These are phyloP conservation scores for Leccinum uliginosum DNA, from an alignment of 768 basidiomycete species.

Conservation along the genomic window DNA sequence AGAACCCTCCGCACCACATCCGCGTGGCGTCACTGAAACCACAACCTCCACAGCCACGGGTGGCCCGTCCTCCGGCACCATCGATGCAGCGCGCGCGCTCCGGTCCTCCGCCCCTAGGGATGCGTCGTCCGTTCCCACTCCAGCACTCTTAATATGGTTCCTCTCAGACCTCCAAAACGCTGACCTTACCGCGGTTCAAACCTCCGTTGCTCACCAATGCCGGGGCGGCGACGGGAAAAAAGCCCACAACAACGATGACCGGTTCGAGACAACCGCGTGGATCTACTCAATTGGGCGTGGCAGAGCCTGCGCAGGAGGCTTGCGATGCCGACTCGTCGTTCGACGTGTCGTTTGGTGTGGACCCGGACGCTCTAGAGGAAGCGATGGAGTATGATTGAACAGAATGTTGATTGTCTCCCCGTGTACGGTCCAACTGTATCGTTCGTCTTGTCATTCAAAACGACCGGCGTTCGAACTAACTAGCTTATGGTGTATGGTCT, in stretches of 20 bases:
- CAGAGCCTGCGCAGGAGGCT: background rate
- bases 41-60: background rate
- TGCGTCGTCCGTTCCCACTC: slow-evolving; percentile 22
- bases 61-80: background rate
- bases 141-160: slow-evolving; percentile 18
- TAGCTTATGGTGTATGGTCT: no score
- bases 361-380: slow-evolving; percentile 22
- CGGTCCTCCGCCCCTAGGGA: slow-evolving; percentile 25
- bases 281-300: background rate
- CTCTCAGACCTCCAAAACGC: slow-evolving; percentile 17
- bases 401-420: no score
- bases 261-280: background rate
- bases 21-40: background rate
- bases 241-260: background rate
- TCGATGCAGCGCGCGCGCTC: slow-evolving; percentile 14
- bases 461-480: no score
- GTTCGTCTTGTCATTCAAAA: no score
- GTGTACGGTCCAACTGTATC: no score
- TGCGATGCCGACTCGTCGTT: slow-evolving; percentile 29
- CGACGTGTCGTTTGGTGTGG: slow-evolving; percentile 29
- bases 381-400: slow-evolving; percentile 26
- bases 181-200: slow-evolving; percentile 24
- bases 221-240: background rate
- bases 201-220: slow-evolving; percentile 22
- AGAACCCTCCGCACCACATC: background rate